A percentile compares a stretch with the other conserved stretches of the same genome.
Conservation (phyloP, 208 protist species). For the Trypanosomatidae sp. region DNA sequence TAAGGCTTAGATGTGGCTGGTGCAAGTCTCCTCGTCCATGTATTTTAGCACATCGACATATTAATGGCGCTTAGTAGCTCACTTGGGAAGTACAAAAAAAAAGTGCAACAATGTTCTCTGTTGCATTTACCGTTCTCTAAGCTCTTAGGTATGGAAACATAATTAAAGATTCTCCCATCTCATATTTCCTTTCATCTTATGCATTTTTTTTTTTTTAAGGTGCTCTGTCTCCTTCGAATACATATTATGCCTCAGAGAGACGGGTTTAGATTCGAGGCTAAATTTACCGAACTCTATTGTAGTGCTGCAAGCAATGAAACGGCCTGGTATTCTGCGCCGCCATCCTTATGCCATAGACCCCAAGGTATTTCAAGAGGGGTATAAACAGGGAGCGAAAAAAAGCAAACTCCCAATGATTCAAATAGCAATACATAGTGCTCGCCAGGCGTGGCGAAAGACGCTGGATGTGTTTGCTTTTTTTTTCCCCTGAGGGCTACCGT, state of each 20-base stretch:
- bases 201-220: background rate
- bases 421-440: constrained; percentile 17
- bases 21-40: background rate
- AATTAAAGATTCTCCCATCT: background rate
- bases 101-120: background rate
- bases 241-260: background rate
- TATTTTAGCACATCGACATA: background rate
- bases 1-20: background rate
- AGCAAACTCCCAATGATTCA: constrained; percentile 16
- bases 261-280: no score
- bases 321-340: background rate
- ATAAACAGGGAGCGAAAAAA: constrained; percentile 19
- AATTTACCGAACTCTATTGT: background rate
- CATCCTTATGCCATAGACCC: constrained; percentile 65
- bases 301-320: background rate
- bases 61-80: background rate
- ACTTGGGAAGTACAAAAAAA: background rate
- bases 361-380: constrained; percentile 23
- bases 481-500: constrained; percentile 32
- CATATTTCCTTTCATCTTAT: background rate
- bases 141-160: background rate
- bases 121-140: background rate
- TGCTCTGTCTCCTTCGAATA: background rate
- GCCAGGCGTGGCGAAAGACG: constrained; percentile 36
- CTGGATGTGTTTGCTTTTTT: constrained; percentile 32